These are phyloP conservation scores for Quercus engelmannii DNA, from an alignment of 306 rosid genomes.

Conservation along the genomic window DNA sequence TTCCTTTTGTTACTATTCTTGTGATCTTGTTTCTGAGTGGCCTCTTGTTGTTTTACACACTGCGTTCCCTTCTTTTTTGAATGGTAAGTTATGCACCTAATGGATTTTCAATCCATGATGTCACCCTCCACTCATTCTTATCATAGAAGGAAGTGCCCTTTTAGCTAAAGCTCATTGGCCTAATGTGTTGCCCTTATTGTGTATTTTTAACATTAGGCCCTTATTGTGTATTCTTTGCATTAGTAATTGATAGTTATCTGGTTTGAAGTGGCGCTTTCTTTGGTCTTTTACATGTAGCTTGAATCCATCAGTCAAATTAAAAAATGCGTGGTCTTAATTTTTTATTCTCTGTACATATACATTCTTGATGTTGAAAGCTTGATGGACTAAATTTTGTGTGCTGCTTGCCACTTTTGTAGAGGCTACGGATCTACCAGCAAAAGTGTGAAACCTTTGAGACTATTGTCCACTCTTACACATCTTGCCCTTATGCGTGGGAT, in stretches of 20 bases:
- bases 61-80: no score
- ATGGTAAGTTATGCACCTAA: no score
- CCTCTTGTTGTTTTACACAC: background rate
- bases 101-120: no score
- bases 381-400: background rate
- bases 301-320: background rate
- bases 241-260: background rate
- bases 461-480: conserved; percentile 66
- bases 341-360: background rate
- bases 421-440: conserved; percentile 85
- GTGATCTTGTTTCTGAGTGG: conserved; percentile 6
- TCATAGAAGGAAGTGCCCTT: no score
- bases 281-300: background rate
- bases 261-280: background rate
- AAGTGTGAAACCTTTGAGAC: conserved; percentile 86
- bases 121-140: no score
- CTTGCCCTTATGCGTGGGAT: conserved; percentile 89
- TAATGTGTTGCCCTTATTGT: no score
- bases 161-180: no score
- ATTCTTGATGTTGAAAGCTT: background rate
- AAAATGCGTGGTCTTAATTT: background rate
- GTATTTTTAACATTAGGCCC: no score
- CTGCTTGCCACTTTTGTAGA: conserved; percentile 46
- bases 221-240: no score
- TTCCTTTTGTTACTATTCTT: background rate